Conservation (phyloP, 192 early-diverging fungal species). For the Backusella circina region DNA sequence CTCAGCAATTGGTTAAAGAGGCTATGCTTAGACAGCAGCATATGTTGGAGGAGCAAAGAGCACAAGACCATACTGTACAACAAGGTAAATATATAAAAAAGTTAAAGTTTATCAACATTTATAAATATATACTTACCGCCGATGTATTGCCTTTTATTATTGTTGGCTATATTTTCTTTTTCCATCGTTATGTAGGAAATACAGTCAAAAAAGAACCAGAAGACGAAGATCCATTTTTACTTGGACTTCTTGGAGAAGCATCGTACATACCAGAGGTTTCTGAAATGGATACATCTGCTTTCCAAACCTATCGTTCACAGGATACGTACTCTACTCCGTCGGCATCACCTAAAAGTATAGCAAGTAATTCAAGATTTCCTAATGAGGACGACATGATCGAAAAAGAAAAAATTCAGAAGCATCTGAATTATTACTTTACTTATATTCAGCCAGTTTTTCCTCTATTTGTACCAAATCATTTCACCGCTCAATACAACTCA, state of each 20-base stretch:
- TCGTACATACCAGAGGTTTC: neutral
- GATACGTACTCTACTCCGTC: neutral
- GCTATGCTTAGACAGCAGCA: slow-evolving; percentile 5
- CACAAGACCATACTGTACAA: slow-evolving; percentile 3
- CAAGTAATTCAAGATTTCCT: slow-evolving; percentile 3
- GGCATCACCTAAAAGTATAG: slow-evolving; percentile 1
- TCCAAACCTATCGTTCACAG: neutral
- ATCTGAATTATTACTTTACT: slow-evolving; percentile 1
- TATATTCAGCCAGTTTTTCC: slow-evolving; percentile 4
- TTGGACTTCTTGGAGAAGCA: neutral
- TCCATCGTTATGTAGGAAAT: neutral
- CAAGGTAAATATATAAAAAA: neutral
- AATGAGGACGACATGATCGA: neutral
- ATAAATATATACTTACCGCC: neutral
- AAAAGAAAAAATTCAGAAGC: neutral
- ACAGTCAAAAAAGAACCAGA: neutral
- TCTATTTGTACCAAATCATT: slow-evolving; percentile 11
- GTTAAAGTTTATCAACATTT: neutral
- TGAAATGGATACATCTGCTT: neutral
- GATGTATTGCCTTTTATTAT: neutral
- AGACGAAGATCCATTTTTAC: neutral
- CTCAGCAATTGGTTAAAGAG: neutral
- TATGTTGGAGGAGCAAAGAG: neutral
- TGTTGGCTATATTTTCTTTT: neutral
- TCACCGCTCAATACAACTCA: neutral